These are phyloP conservation scores for Acanthamoeba triangularis DNA, from an alignment of 208 protist species.

Conservation along the genomic window DNA sequence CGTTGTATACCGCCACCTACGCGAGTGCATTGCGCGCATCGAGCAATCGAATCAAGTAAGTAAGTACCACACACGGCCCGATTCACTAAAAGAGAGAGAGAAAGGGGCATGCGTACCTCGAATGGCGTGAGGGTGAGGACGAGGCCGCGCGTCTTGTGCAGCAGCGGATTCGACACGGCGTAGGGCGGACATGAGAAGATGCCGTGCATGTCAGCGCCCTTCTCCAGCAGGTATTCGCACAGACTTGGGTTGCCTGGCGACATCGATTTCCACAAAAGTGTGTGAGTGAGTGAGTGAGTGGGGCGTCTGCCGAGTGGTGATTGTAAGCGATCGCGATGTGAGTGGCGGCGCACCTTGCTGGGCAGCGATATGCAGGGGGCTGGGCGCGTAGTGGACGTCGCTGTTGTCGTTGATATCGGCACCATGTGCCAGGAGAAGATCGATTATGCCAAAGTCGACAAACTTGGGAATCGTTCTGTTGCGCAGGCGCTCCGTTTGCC, in stretches of 20 bases:
- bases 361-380: conserved; percentile 15
- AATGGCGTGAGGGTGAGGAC: conserved; percentile 34
- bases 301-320: not conserved
- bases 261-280: too few species aligned
- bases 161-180: conserved; percentile 23
- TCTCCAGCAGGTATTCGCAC: conserved; percentile 10
- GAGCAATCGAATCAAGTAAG: not conserved
- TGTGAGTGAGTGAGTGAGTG: too few species aligned
- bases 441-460: conserved; percentile 40
- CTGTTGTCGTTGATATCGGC: conserved; percentile 41
- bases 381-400: conserved; percentile 31
- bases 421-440: not conserved
- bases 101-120: not conserved
- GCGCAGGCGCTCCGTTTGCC: conserved; percentile 28
- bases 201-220: conserved; percentile 33
- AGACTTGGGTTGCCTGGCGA: not conserved
- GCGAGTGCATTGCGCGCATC: not conserved
- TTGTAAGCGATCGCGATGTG: too few species aligned
- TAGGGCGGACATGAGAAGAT: conserved; percentile 26
- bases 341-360: not conserved
- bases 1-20: conserved; percentile 34
- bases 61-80: not conserved
- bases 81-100: not conserved
- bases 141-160: conserved; percentile 25
- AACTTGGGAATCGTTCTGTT: conserved; percentile 40